Conservation (phyloP, 2,329 filamentous ascomycete species). For the Chaetothyriales sp. region DNA sequence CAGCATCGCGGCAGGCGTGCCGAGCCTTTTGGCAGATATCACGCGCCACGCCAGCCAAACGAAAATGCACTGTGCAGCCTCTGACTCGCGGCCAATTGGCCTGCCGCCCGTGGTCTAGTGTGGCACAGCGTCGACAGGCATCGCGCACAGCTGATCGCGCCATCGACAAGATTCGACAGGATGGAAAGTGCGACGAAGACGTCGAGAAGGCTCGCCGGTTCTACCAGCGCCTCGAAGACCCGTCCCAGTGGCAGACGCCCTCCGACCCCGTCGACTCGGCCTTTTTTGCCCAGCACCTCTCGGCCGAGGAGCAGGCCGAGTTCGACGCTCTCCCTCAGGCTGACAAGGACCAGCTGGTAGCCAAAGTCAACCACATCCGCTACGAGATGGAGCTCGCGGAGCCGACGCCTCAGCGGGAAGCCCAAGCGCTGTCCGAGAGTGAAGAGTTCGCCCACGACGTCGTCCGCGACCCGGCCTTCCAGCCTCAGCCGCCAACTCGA, state of each 20-base stretch:
- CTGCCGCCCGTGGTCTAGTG: background rate
- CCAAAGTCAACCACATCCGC: conserved; percentile 15
- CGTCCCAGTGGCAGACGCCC: conserved; percentile 7
- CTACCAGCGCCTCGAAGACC: conserved; percentile 7
- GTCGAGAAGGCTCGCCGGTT: conserved; percentile 3
- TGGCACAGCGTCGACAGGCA: background rate
- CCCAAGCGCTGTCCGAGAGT: background rate
- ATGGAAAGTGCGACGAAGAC: background rate
- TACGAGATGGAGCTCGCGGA: conserved; percentile 11
- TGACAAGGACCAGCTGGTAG: conserved; percentile 10
- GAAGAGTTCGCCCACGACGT: background rate
- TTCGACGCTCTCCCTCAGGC: conserved; percentile 13
- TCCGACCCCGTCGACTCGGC: conserved; percentile 3
- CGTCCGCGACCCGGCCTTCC: background rate
- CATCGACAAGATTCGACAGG: background rate
- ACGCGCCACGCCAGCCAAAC: conserved; percentile 11
- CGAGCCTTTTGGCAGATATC: conserved; percentile 12
- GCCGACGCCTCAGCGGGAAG: background rate
- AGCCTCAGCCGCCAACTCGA: background rate
- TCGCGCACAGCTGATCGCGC: background rate
- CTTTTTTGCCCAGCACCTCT: conserved; percentile 5
- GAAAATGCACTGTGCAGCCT: conserved; percentile 6
- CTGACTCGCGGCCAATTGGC: conserved; percentile 1
- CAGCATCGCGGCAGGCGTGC: conserved; percentile 15
- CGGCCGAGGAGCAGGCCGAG: conserved; percentile 15